Base-by-base conservation (phyloP, 768 basidiomycete species). In the Mrakia hoshinonis region DNA sequence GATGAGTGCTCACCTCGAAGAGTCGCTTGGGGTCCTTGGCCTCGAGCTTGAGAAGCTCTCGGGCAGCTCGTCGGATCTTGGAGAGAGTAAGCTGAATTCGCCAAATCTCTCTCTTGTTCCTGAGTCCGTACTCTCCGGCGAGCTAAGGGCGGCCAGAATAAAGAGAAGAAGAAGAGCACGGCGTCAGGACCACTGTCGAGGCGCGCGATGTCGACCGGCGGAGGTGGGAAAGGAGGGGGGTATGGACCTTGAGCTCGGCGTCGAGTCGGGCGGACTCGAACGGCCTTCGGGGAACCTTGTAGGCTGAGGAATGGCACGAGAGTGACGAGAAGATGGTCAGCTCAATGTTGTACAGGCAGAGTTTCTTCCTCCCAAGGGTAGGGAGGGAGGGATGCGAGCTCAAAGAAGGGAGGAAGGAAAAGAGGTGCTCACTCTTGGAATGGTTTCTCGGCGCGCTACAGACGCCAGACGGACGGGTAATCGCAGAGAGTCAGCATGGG, bases 31-130 rank as follows among this genome's bases (percentile, higher is more conserved):
- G 93, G 83, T 98, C 96, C 82, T 99, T 98, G 83, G 87, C 89
- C 76, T 99, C 96, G 83, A 99, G 92, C 80, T 99, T 99, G 83
- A 99, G 89, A 74, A 99, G 90, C 84, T 99, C 96, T 89, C 96
- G 95, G 76, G 96, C 96, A 74, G 96, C 96, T 89, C 96, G 93
- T 85, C 96, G 95, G 80, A 99, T 99, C 86, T 99, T 97, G 79
- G 96, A 99, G 68, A 99, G 89, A 81, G 87, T 88, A 79, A 99
- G 89, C 81, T 92, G 87, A 82, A 99, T 98, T 79, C 96, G 91
- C 96, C 95, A 99, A 84, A 98, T 96, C 84, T 99, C 96, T 81
- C 95, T 90, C 86, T 99, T 99, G 90, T 97, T 98, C 82, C 94
- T 91, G 81, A 98, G 91, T 81, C 96, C 96, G 85, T 94, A 98